Evolutionary conservation across 1,284 basidiomycete species (phyloP).

Genomic region (Moniliophthora roreri): DNA sequence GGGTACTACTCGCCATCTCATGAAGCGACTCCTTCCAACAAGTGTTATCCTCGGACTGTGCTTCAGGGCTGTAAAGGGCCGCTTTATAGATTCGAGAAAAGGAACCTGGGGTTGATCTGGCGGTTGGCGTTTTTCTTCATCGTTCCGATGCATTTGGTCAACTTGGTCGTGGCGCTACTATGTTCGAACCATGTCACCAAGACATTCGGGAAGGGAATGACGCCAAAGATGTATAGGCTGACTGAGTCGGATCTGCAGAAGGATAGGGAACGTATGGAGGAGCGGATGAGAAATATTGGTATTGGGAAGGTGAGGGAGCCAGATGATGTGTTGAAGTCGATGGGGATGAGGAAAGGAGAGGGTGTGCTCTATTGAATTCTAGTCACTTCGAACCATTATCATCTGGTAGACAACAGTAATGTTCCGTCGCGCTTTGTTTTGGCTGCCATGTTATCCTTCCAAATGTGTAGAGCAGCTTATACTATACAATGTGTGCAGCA

Average conservation of each 20-base stretch:
- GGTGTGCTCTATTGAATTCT: no score
- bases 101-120: slow-evolving; percentile 56
- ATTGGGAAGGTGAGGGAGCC: slow-evolving; percentile 13
- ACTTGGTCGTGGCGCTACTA: slow-evolving; percentile 63
- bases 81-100: slow-evolving; percentile 60
- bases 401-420: no score
- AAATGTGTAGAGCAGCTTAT: no score
- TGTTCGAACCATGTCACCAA: slow-evolving; percentile 75
- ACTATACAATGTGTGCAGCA: no score
- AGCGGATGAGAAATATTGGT: slow-evolving; percentile 15
- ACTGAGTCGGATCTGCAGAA: slow-evolving; percentile 40
- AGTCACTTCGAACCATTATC: no score
- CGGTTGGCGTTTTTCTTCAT: slow-evolving; percentile 56
- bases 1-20: slow-evolving; percentile 70
- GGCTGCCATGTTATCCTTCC: no score
- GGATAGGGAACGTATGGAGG: slow-evolving; percentile 32
- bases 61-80: slow-evolving; percentile 72
- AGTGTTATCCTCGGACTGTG: slow-evolving; percentile 66
- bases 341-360: background rate
- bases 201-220: slow-evolving; percentile 72
- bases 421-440: no score
- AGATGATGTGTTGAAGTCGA: background rate
- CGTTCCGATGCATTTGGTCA: slow-evolving; percentile 61
- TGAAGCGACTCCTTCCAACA: slow-evolving; percentile 57
- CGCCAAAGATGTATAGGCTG: slow-evolving; percentile 65